These are phyloP conservation scores for Anisodus tanguticus DNA, from an alignment of 257 asterid genomes.

Conservation along the genomic window DNA sequence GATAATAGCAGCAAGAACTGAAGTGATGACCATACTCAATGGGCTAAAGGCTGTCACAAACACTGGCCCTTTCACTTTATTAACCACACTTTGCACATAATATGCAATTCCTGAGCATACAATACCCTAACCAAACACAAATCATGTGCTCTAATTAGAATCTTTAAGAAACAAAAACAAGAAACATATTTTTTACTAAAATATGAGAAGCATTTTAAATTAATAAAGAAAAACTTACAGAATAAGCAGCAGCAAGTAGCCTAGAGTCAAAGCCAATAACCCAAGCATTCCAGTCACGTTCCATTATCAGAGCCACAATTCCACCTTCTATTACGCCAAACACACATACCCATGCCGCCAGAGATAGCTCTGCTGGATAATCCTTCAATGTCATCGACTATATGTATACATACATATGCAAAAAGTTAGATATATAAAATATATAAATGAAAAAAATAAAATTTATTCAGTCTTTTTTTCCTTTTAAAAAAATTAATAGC, in stretches of 20 bases:
- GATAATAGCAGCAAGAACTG: constrained; percentile 65
- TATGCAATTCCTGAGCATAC: constrained; percentile 92
- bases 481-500: no score
- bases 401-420: neutral
- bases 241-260: constrained; percentile 80
- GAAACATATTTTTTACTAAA: no score
- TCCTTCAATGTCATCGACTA: constrained; percentile 76
- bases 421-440: neutral
- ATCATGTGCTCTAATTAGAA: neutral
- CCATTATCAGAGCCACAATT: constrained; percentile 67
- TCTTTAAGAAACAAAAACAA: neutral
- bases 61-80: constrained; percentile 71
- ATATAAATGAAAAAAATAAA: neutral
- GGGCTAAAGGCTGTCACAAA: constrained; percentile 88
- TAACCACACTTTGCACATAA: constrained; percentile 74
- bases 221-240: constrained; percentile 48
- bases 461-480: no score
- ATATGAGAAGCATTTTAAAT: no score
- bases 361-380: constrained; percentile 82
- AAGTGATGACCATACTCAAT: constrained; percentile 76
- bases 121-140: constrained; percentile 51
- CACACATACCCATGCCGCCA: constrained; percentile 62
- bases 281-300: constrained; percentile 71
- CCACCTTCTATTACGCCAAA: constrained; percentile 82
- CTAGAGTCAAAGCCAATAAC: constrained; percentile 76